Evolutionary conservation across 352 stramenopile genomes (phyloP), one percentile per base, ranked within the genome.

Genomic region (Phytophthora cactorum): DNA sequence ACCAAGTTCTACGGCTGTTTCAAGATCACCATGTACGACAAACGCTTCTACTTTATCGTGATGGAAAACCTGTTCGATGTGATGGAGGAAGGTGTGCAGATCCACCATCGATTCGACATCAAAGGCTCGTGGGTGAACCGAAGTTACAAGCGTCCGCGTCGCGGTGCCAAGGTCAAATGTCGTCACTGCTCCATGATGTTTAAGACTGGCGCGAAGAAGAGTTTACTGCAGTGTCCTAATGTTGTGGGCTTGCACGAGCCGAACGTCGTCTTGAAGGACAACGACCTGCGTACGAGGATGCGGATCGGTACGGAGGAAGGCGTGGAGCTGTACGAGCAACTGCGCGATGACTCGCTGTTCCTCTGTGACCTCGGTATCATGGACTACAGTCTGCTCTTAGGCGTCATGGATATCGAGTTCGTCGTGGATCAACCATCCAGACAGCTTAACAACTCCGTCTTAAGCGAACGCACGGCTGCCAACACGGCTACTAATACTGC

Each of bases 51-150:
- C 59, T 98, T 98, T 64, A 83, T 97, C 54, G 90, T 98, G 32
- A 98, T 98, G 92, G 89, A 95, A 55, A 98, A 97, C 52, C 75
- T 98, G 14, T 97, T 98, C 65, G 82, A 89, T 52, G 78, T 88
- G 4, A 84, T 78, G 54, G 72, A 88, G 32, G 57, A 89, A 46
- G 84, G 75, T 1, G 75, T 86, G 52, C 73, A 85, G 47, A 93
- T 97, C 43, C 89, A 97, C 67, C 84, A 96, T 53, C 76, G 81
- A 14, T 98, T 91, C 56, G 92, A 98, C 49, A 93, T 98, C 70
- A 98, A 98, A 59, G 92, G 92, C 2, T 95, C 85, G n/a, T 97
- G 90, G 89, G 82, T 97, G 3, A 95, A 95, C 39, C 86, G 88
- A 27, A 95, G 84, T 59, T 93, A 93, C 72, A 89, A 90, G 53